Conservation (phyloP, 2,329 filamentous ascomycete species). For the Fusarium illudens region DNA sequence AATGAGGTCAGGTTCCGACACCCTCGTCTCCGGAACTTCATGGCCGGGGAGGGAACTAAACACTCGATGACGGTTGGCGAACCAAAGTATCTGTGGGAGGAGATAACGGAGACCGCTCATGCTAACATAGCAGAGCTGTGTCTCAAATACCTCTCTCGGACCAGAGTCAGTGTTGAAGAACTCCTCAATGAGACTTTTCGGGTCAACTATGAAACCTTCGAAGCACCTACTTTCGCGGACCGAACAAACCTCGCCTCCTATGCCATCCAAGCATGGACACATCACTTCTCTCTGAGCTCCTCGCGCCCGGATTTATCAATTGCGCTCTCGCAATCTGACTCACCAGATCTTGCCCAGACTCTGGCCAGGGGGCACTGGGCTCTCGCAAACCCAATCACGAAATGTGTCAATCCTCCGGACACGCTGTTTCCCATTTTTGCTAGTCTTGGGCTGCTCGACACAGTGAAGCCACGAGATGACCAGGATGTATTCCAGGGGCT, state of each 20-base stretch:
- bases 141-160: not conserved
- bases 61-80: fast-evolving
- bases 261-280: constrained; percentile 7
- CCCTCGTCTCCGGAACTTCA: not conserved
- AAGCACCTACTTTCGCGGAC: not conserved
- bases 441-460: not conserved
- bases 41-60: not conserved
- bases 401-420: not conserved
- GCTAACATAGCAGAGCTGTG: not conserved
- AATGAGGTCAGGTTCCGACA: constrained; percentile 4
- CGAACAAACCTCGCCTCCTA: constrained; percentile 1
- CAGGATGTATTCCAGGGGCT: not conserved
- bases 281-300: not conserved
- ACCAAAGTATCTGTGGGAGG: not conserved
- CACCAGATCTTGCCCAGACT: not conserved
- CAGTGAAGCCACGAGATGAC: not conserved
- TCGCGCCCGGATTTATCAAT: not conserved
- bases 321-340: not conserved
- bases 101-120: not conserved
- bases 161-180: not conserved
- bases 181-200: not conserved
- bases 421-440: not conserved
- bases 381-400: not conserved
- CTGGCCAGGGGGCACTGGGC: not conserved
- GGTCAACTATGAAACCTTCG: not conserved